These are phyloP conservation scores for Neonectria faginata DNA, from an alignment of 2,329 filamentous ascomycete species.

Conservation along the genomic window DNA sequence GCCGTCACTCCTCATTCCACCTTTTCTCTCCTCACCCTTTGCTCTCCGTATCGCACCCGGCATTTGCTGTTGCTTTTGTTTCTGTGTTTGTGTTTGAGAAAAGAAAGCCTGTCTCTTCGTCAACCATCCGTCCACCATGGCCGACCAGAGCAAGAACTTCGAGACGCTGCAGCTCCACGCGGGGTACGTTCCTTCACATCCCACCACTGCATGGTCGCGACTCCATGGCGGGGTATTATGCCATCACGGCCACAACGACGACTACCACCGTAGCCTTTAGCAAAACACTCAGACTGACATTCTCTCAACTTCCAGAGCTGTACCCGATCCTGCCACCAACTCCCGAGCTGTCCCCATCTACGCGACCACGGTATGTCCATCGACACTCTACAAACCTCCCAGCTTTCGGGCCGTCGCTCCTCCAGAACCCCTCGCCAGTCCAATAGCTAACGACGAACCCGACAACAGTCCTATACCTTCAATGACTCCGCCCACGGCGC, in stretches of 20 bases:
- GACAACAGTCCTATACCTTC: conserved; percentile 82
- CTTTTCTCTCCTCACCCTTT: conserved; percentile 28
- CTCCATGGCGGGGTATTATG: conserved; percentile 33
- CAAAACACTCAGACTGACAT: conserved; percentile 25
- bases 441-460: conserved; percentile 6
- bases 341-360: conserved; percentile 96
- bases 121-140: conserved; percentile 43
- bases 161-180: conserved; percentile 90
- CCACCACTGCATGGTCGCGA: conserved; percentile 2
- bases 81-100: background rate
- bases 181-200: conserved; percentile 66
- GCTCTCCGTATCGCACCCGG: conserved; percentile 40
- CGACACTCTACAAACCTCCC: conserved; percentile 8
- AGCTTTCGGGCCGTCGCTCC: conserved; percentile 12
- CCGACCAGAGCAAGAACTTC: conserved; percentile 71
- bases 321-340: conserved; percentile 84
- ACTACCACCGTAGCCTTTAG: background rate
- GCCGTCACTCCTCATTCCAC: conserved; percentile 2
- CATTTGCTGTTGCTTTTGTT: background rate
- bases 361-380: conserved; percentile 74
- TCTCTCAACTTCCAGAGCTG: conserved; percentile 67
- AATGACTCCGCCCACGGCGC: conserved; percentile 97
- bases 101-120: background rate
- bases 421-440: background rate
- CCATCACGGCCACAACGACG: background rate